These are phyloP conservation scores for Sugiyamaella floridensis DNA, from an alignment of 805 yeast species.

Conservation along the genomic window DNA sequence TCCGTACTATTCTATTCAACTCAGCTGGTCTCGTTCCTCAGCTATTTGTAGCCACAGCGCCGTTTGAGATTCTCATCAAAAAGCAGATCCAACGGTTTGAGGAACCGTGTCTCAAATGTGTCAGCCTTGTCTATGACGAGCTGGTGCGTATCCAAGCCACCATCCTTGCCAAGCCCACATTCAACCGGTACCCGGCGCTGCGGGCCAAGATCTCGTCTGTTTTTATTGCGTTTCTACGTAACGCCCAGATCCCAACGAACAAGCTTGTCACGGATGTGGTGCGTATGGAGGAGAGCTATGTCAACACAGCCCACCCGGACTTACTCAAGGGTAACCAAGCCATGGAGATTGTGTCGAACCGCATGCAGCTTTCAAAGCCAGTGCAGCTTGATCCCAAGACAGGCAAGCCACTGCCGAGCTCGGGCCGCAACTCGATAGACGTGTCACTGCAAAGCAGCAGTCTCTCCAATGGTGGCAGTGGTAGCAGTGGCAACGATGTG, in stretches of 20 bases:
- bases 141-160: conserved; percentile 84
- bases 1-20: conserved; percentile 93
- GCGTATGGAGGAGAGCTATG: conserved; percentile 80
- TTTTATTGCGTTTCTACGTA: conserved; percentile 75
- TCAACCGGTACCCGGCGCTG: conserved; percentile 84
- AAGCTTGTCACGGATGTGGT: conserved; percentile 79
- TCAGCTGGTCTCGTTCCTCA: conserved; percentile 96
- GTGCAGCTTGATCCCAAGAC: conserved; percentile 85
- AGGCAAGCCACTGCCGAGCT: conserved; percentile 61
- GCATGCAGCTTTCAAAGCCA: conserved; percentile 64
- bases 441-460: conserved; percentile 17
- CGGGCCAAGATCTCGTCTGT: conserved; percentile 78
- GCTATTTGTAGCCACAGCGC: conserved; percentile 92
- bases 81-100: conserved; percentile 91
- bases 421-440: conserved; percentile 9
- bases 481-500: conserved; percentile 39
- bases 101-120: conserved; percentile 87
- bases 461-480: conserved; percentile 11
- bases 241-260: conserved; percentile 78
- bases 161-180: conserved; percentile 72
- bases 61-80: conserved; percentile 89
- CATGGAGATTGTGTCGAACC: conserved; percentile 83
- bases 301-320: conserved; percentile 97
- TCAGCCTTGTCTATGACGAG: conserved; percentile 88
- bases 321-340: conserved; percentile 92